These are phyloP conservation scores for Colletotrichum sp. DNA, from an alignment of 2,329 filamentous ascomycete genomes.

Conservation along the genomic window DNA sequence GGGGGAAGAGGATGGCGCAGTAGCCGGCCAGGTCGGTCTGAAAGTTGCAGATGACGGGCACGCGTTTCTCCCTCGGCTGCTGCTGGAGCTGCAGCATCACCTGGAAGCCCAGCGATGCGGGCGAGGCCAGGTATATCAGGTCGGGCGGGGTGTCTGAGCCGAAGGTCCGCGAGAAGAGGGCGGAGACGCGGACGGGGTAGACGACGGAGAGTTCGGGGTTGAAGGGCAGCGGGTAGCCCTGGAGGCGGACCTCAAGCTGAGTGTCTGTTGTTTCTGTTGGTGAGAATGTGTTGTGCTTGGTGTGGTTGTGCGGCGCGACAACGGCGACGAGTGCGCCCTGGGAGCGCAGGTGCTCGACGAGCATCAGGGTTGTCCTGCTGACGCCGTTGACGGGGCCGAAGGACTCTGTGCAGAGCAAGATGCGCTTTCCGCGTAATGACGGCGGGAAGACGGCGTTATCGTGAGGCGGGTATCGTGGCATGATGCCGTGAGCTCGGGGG, in stretches of 20 bases:
- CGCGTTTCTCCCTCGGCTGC: conserved; percentile 56
- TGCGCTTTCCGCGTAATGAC: conserved; percentile 62
- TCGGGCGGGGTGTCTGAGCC: conserved; percentile 57
- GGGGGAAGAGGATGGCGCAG: conserved; percentile 71
- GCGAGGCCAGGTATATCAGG: conserved; percentile 72
- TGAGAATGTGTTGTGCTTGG: conserved; percentile 58
- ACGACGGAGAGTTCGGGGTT: conserved; percentile 75
- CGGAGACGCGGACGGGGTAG: conserved; percentile 70
- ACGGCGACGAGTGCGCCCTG: conserved; percentile 70
- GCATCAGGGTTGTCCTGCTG: conserved; percentile 71
- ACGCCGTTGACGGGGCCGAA: conserved; percentile 78
- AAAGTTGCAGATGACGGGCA: conserved; percentile 71
- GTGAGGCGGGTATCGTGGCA: conserved; percentile 27
- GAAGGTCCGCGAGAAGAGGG: conserved; percentile 66
- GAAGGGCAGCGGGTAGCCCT: conserved; percentile 71
- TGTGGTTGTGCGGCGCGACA: conserved; percentile 67
- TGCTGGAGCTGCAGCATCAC: conserved; percentile 73
- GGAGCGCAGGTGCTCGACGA: conserved; percentile 70
- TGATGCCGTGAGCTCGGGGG: not conserved
- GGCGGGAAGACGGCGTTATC: conserved; percentile 51
- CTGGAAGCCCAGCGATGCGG: conserved; percentile 73
- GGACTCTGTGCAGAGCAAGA: conserved; percentile 73
- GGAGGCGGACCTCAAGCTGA: conserved; percentile 60
- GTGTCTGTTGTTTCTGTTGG: conserved; percentile 34
- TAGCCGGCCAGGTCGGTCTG: conserved; percentile 76